These are phyloP conservation scores for Russula sp. DNA, from an alignment of 768 basidiomycete species.

Conservation along the genomic window DNA sequence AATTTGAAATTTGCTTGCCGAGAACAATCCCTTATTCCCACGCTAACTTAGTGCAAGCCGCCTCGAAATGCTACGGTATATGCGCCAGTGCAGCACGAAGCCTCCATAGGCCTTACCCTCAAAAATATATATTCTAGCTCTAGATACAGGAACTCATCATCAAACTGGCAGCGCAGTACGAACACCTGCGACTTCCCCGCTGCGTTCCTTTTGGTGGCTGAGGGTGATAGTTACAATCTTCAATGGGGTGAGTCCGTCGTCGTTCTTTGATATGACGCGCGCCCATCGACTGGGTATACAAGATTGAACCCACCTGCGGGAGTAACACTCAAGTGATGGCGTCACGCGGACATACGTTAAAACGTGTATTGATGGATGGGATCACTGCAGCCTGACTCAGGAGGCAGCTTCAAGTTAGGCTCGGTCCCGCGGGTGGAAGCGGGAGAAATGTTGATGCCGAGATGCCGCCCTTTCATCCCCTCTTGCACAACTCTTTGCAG, in stretches of 20 bases:
- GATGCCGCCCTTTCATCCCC: too few species aligned
- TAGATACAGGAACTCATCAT: background rate
- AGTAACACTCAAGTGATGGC: slow-evolving; percentile 1
- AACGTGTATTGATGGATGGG: background rate
- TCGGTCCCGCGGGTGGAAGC: too few species aligned
- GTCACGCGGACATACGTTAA: background rate
- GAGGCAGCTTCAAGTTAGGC: too few species aligned
- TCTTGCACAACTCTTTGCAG: too few species aligned
- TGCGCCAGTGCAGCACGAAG: background rate
- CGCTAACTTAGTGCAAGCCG: background rate
- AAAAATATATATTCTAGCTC: background rate
- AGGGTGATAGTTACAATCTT: slow-evolving; percentile 2
- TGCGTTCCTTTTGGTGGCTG: background rate
- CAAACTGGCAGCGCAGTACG: background rate
- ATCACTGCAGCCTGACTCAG: too few species aligned
- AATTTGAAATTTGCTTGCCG: too few species aligned
- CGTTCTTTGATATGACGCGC: background rate
- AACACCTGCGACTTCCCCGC: background rate
- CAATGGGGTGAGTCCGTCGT: background rate
- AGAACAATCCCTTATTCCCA: too few species aligned
- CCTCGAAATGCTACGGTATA: background rate
- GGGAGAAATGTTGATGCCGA: too few species aligned
- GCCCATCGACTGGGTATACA: background rate
- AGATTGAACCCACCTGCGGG: background rate
- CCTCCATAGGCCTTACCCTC: too few species aligned